These are phyloP conservation scores for Euphorbia pulcherrima DNA, from an alignment of 345 rosid species.

Conservation along the genomic window DNA sequence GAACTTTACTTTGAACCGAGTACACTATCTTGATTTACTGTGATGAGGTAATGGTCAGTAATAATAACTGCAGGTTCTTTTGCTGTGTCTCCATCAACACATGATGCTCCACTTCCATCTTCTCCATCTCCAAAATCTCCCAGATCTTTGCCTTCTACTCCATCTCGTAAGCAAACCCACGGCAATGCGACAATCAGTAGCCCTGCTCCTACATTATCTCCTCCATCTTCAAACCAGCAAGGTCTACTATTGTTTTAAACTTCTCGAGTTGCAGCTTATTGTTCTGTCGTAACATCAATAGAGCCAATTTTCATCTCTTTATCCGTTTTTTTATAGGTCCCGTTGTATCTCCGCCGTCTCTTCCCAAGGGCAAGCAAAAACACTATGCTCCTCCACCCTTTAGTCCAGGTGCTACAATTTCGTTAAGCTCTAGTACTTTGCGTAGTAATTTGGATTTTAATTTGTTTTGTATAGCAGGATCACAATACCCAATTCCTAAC, in stretches of 20 bases:
- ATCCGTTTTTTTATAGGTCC: conserved; percentile 37
- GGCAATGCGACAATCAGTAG: conserved; percentile 28
- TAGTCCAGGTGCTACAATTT: conserved; percentile 40
- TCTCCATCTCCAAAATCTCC: conserved; percentile 26
- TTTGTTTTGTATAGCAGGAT: conserved; percentile 19
- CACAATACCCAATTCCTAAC: conserved; percentile 31
- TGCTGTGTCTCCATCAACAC: conserved; percentile 36
- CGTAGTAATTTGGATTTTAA: conserved; percentile 20
- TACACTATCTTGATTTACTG: background rate
- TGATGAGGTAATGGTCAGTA: background rate
- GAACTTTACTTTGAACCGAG: background rate
- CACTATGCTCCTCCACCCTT: conserved; percentile 47
- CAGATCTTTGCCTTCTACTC: conserved; percentile 42
- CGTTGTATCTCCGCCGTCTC: conserved; percentile 33
- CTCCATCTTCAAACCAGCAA: conserved; percentile 40
- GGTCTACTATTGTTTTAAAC: conserved; percentile 26
- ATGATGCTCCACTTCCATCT: conserved; percentile 33
- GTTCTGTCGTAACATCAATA: background rate
- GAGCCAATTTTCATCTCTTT: conserved; percentile 17
- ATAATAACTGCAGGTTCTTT: conserved; percentile 28
- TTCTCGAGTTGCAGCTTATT: background rate
- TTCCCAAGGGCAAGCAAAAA: conserved; percentile 29
- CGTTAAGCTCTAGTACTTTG: conserved; percentile 2
- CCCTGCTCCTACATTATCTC: conserved; percentile 46
- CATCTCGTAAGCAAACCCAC: conserved; percentile 39